Conservation (phyloP, 441 rosid species). For the Populus hybrid region DNA sequence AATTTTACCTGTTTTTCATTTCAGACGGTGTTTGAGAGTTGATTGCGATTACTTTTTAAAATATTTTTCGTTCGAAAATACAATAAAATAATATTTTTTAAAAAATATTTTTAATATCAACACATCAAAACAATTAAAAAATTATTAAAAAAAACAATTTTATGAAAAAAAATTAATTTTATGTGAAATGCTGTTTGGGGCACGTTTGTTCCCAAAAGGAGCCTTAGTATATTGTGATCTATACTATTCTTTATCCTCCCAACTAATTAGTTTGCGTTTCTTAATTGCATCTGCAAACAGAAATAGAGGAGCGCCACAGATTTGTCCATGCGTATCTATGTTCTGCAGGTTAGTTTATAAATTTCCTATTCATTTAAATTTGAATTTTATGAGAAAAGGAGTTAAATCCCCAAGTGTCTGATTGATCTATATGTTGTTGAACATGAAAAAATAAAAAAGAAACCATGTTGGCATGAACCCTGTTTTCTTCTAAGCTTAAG, state of each 20-base stretch:
- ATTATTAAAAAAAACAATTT: no score
- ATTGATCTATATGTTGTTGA: neutral
- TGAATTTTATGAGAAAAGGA: neutral
- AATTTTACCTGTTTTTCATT: no score
- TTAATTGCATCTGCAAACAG: constrained; percentile 36
- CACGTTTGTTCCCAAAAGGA: no score
- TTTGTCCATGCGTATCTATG: constrained; percentile 56
- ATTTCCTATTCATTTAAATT: neutral
- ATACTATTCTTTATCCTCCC: no score
- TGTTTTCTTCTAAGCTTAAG: neutral
- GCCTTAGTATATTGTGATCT: neutral
- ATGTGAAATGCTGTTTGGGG: no score
- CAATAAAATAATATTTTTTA: no score
- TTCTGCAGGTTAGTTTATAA: constrained; percentile 49
- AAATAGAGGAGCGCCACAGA: constrained; percentile 57
- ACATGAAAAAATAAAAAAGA: neutral
- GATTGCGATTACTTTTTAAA: no score
- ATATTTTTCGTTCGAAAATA: no score
- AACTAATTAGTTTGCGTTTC: constrained; percentile 11
- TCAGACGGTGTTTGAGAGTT: no score
- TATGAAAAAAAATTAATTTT: no score
- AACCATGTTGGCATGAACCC: neutral
- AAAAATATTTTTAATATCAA: no score
- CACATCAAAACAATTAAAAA: no score
- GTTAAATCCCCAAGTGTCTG: neutral